Evolutionary conservation across 225 moss, liverwort and hornwort species (phyloP).

Genomic region (Anthoceros angustus): DNA sequence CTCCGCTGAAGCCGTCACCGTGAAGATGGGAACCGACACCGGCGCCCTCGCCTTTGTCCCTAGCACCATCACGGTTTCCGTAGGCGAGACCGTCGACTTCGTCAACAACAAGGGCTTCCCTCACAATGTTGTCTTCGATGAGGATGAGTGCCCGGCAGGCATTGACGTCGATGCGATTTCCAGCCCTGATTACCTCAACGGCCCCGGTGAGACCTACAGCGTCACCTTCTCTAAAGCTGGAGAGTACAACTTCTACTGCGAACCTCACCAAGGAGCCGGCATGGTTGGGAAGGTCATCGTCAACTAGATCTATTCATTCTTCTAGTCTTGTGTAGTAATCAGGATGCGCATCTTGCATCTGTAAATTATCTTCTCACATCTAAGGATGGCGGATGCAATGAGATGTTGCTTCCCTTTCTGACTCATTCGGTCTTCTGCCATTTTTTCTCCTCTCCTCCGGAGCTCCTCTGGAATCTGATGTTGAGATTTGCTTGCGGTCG

Average conservation of each 20-base stretch:
- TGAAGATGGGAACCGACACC: constrained; percentile 54
- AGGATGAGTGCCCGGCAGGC: constrained; percentile 39
- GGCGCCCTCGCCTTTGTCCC: constrained; percentile 39
- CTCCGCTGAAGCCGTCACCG: constrained; percentile 35
- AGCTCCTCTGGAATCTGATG: too few relatives aligned
- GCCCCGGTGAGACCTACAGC: constrained; percentile 15
- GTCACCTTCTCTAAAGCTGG: constrained; percentile 30
- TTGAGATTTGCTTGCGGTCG: too few relatives aligned
- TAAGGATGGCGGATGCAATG: too few relatives aligned
- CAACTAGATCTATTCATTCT: constrained; percentile 13
- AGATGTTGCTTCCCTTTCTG: too few relatives aligned
- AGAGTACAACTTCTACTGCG: constrained; percentile 48
- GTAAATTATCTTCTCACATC: too few relatives aligned
- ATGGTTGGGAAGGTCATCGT: constrained; percentile 64
- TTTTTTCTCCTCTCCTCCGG: too few relatives aligned
- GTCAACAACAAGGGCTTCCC: constrained; percentile 76
- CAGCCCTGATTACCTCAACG: constrained; percentile 49
- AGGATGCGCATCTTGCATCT: too few relatives aligned
- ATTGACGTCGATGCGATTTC: constrained; percentile 27
- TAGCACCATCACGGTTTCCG: not conserved
- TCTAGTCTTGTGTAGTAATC: too few relatives aligned
- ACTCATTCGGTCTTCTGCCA: too few relatives aligned
- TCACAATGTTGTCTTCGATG: constrained; percentile 71
- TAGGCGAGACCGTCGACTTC: constrained; percentile 44
- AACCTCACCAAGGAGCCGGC: constrained; percentile 74